phyloP scores from a whole-genome alignment of 176 grass and related monocot genomes.

The Musa beccarii region DNA sequence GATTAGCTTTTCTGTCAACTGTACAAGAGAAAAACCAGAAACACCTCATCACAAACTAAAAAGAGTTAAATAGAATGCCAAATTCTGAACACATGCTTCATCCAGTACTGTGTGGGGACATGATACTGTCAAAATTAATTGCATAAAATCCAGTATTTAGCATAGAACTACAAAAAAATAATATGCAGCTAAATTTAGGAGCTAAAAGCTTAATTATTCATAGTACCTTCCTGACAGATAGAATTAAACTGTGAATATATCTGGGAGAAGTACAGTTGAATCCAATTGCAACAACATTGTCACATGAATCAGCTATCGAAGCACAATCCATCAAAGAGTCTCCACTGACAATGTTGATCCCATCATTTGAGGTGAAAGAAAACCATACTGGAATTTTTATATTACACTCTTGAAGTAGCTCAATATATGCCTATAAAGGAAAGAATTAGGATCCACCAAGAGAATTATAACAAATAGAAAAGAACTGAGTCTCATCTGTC shows the following conservation, averaged over 20 bases:
- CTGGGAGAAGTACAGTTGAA: slow-evolving; percentile 44
- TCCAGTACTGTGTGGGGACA: neutral
- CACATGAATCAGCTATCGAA: slow-evolving; percentile 39
- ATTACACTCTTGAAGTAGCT: slow-evolving; percentile 34
- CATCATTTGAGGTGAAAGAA: slow-evolving; percentile 43
- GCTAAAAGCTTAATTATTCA: neutral
- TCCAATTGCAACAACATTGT: slow-evolving; percentile 42
- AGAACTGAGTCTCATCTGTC: neutral
- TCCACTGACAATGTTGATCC: slow-evolving; percentile 39
- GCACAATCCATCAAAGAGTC: slow-evolving; percentile 39
- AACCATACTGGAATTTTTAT: slow-evolving; percentile 41
- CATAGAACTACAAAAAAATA: neutral
- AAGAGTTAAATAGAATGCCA: no score
- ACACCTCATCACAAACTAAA: neutral
- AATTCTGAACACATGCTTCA: no score
- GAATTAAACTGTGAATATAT: slow-evolving; percentile 36
- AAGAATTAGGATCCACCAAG: neutral
- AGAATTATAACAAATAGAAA: neutral
- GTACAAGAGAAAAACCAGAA: neutral
- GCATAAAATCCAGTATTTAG: neutral
- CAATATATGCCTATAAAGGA: slow-evolving; percentile 34
- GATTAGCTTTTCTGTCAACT: slow-evolving; percentile 57
- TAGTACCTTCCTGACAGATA: slow-evolving; percentile 37
- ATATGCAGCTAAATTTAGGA: neutral
- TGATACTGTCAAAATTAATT: no score